Percentiles rank a stretch among this genome's conserved stretches.
These are phyloP conservation scores for Starmerella bacillaris DNA, from an alignment of 805 yeast genomes.

Conservation along the genomic window DNA sequence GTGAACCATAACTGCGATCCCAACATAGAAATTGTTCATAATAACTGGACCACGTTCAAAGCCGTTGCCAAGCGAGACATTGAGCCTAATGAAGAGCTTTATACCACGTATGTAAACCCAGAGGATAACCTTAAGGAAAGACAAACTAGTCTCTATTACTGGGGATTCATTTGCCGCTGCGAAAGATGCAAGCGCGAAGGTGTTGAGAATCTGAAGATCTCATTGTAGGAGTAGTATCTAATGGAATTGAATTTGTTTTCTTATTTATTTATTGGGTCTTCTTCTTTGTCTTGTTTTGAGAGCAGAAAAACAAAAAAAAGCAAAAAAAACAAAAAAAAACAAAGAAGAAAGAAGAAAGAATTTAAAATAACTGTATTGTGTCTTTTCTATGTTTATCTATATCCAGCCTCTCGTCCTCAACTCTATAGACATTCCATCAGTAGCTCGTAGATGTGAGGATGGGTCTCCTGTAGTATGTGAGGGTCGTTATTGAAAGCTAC, in stretches of 20 bases:
- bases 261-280: no score
- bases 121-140: conserved; percentile 42
- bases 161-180: conserved; percentile 67
- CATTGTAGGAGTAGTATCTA: no score
- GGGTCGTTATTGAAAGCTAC: conserved; percentile 75
- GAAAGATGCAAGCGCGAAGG: conserved; percentile 36
- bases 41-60: conserved; percentile 31
- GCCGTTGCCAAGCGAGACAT: conserved; percentile 44
- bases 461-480: conserved; percentile 54
- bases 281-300: no score
- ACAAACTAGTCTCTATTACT: conserved; percentile 46
- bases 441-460: conserved; percentile 31
- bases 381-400: background rate
- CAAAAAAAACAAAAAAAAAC: background rate
- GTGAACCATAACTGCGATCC: conserved; percentile 66
- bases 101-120: conserved; percentile 55
- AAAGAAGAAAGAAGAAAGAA: no score
- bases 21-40: conserved; percentile 29
- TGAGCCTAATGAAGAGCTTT: conserved; percentile 45
- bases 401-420: background rate
- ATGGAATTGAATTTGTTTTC: no score
- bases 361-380: no score
- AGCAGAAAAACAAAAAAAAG: conserved; percentile 1
- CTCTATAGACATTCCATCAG: background rate
- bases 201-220: no score